Evolutionary conservation across 805 yeast species (phyloP).

Genomic region (Pichia rugopelliculosa): DNA sequence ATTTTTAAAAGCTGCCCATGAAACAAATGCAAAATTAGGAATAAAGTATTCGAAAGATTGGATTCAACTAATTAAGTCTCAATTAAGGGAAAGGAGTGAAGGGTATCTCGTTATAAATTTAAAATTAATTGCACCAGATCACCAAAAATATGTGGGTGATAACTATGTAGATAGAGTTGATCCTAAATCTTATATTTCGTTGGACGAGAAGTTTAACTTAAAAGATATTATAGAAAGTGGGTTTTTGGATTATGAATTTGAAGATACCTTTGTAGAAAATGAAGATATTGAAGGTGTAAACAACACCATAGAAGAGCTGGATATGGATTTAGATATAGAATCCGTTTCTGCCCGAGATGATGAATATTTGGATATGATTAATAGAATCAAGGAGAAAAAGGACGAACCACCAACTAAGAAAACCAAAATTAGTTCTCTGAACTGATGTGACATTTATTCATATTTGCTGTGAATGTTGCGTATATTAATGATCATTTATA

Average conservation of each 20-base stretch:
- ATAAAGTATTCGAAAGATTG: not conserved
- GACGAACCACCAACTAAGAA: not conserved
- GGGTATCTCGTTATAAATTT: slow-evolving; percentile 5
- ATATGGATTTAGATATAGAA: not conserved
- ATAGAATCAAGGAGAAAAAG: not conserved
- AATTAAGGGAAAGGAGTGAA: slow-evolving; percentile 6
- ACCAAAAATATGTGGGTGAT: slow-evolving; percentile 1
- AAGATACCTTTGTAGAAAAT: not conserved
- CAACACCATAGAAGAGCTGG: not conserved
- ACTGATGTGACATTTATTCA: not conserved
- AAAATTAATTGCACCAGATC: slow-evolving; percentile 2
- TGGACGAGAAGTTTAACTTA: not conserved
- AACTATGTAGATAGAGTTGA: not conserved
- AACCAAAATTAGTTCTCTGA: not conserved
- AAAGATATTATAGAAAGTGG: slow-evolving; percentile 5
- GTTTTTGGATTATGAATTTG: slow-evolving; percentile 1
- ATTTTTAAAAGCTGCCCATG: slow-evolving; percentile 3
- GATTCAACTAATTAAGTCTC: not conserved
- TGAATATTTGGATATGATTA: not conserved
- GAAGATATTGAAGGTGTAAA: not conserved
- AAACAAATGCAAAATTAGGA: not conserved
- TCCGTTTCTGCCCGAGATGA: not conserved
- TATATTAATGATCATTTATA: not conserved
- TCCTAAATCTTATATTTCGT: not conserved
- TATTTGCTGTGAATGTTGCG: too few relatives aligned